phyloP scores from a whole-genome alignment of 2,329 filamentous ascomycete genomes.

The Penicillium brasilianum region DNA sequence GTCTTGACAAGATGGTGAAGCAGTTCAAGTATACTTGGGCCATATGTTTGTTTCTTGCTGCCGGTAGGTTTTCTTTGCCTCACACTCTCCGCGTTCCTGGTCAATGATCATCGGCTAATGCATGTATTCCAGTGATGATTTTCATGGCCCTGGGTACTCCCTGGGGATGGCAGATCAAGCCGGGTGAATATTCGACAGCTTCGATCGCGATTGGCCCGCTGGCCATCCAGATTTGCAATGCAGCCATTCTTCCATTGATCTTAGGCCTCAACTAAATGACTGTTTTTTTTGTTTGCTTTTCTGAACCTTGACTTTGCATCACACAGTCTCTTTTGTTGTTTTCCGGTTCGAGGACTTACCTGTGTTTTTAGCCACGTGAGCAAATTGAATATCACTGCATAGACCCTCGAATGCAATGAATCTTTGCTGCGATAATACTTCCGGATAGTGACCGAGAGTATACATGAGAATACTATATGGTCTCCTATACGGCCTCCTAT shows the following conservation, averaged over 20 bases:
- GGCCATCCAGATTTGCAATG: constrained; percentile 46
- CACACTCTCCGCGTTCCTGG: neutral
- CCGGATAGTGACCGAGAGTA: too few relatives aligned
- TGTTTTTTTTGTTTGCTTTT: neutral
- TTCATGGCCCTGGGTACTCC: constrained; percentile 37
- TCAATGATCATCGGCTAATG: neutral
- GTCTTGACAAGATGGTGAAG: constrained; percentile 77
- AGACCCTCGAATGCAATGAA: too few relatives aligned
- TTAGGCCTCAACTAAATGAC: constrained; percentile 16
- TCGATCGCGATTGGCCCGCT: constrained; percentile 75
- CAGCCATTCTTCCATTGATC: constrained; percentile 17
- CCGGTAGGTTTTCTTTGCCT: constrained; percentile 22
- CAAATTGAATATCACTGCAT: too few relatives aligned
- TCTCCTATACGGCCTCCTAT: too few relatives aligned
- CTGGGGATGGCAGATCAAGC: constrained; percentile 49
- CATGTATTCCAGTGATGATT: constrained; percentile 30
- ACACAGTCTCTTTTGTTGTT: too few relatives aligned
- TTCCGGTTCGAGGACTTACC: too few relatives aligned
- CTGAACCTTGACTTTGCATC: too few relatives aligned
- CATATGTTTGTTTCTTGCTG: constrained; percentile 23
- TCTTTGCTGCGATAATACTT: too few relatives aligned
- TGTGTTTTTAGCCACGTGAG: too few relatives aligned
- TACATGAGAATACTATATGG: too few relatives aligned
- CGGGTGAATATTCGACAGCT: constrained; percentile 22
- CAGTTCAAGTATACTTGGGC: constrained; percentile 75